Evolutionary conservation across 108 stramenopile genomes (phyloP).

Genomic region (Nitzschia palea): DNA sequence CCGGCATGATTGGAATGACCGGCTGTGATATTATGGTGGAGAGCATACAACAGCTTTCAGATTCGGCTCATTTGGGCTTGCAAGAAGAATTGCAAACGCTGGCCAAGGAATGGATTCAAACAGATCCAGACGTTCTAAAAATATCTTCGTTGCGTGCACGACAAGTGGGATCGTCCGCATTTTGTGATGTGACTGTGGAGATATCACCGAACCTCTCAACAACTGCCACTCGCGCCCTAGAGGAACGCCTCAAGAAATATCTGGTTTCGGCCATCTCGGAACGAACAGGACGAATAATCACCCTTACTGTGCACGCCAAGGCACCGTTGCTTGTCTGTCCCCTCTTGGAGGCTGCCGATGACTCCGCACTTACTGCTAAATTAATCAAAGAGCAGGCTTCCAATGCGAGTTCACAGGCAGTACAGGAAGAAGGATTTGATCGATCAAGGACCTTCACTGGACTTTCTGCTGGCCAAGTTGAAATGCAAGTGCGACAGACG

Average conservation of each 20-base stretch:
- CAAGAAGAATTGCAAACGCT: conserved; percentile 31
- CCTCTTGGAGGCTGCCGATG: conserved; percentile 8
- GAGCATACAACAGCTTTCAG: conserved; percentile 83
- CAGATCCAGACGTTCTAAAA: conserved; percentile 39
- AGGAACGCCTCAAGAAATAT: conserved; percentile 37
- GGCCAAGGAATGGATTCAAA: conserved; percentile 28
- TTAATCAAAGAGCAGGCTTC: not conserved
- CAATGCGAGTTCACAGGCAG: not conserved
- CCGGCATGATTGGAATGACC: conserved; percentile 92
- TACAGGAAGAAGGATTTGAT: not conserved
- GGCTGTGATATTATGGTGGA: conserved; percentile 88
- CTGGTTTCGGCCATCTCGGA: not conserved
- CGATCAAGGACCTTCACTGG: not conserved
- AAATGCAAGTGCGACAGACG: conserved; percentile 16
- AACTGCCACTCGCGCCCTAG: conserved; percentile 67
- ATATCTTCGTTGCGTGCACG: conserved; percentile 65
- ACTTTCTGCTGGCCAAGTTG: conserved; percentile 12
- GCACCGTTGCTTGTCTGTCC: conserved; percentile 17
- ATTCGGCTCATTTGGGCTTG: conserved; percentile 65
- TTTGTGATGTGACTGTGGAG: conserved; percentile 64
- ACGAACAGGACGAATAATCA: not conserved
- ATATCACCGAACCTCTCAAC: conserved; percentile 49
- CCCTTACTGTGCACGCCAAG: conserved; percentile 17
- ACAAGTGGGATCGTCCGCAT: conserved; percentile 70
- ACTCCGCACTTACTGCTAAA: not conserved